These are phyloP conservation scores for Candida takata DNA, from an alignment of 805 yeast species.

Conservation along the genomic window DNA sequence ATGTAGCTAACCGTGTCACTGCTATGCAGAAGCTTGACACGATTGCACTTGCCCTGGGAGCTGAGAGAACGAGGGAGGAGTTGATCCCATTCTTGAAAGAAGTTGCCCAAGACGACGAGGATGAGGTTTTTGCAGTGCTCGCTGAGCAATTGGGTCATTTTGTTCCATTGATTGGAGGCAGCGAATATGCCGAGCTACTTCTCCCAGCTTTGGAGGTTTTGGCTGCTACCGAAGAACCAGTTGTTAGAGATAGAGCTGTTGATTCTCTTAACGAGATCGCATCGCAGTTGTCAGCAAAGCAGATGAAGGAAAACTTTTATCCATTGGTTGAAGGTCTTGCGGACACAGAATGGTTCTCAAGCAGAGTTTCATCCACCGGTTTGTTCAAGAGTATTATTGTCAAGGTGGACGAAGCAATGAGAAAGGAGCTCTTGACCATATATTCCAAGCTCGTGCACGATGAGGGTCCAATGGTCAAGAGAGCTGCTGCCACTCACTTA, in stretches of 20 bases:
- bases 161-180: constrained; percentile 85
- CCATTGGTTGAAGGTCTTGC: constrained; percentile 74
- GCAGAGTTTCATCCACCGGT: constrained; percentile 88
- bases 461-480: constrained; percentile 96
- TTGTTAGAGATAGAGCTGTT: constrained; percentile 92
- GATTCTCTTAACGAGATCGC: constrained; percentile 73
- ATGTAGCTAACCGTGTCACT: constrained; percentile 83
- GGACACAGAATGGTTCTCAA: constrained; percentile 90
- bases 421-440: constrained; percentile 57
- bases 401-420: constrained; percentile 45
- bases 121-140: constrained; percentile 90
- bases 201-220: constrained; percentile 66
- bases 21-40: constrained; percentile 94
- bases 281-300: constrained; percentile 51
- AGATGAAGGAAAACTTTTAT: constrained; percentile 58
- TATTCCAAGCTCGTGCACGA: constrained; percentile 72
- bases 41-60: constrained; percentile 90
- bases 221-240: constrained; percentile 91
- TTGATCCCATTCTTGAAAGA: constrained; percentile 80
- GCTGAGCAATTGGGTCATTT: constrained; percentile 88
- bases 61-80: constrained; percentile 85
- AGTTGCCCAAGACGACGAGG: constrained; percentile 94
- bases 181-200: constrained; percentile 49
- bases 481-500: constrained; percentile 83
- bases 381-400: constrained; percentile 65